Evolutionary conservation across 192 early-diverging fungal genomes (phyloP).

Genomic region (Polychytrium aggregatum): DNA sequence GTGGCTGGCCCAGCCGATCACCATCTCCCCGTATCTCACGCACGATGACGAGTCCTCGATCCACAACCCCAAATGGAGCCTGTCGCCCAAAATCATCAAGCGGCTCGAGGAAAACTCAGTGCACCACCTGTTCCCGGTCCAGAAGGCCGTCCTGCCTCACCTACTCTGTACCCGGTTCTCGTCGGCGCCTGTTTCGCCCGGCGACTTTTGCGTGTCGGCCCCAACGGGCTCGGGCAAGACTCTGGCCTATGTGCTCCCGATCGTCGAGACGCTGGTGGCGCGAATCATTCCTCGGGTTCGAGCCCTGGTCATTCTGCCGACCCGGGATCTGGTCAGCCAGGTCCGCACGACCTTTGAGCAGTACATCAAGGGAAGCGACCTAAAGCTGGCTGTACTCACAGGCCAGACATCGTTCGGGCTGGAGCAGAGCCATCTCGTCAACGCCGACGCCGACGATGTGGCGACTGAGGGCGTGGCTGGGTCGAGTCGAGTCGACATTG

Average conservation of each 20-base stretch:
- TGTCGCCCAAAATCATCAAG: slow-evolving; percentile 36
- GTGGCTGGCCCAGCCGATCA: slow-evolving; percentile 77
- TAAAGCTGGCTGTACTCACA: slow-evolving; percentile 62
- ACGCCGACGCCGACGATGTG: background rate
- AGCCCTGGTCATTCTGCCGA: slow-evolving; percentile 84
- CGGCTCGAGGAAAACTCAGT: slow-evolving; percentile 54
- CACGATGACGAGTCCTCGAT: slow-evolving; percentile 23
- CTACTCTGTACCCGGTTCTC: slow-evolving; percentile 54
- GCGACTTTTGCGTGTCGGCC: slow-evolving; percentile 88
- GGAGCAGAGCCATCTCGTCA: slow-evolving; percentile 42
- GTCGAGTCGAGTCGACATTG: slow-evolving; percentile 65
- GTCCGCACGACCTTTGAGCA: slow-evolving; percentile 77
- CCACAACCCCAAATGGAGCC: slow-evolving; percentile 34
- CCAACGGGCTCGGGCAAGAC: slow-evolving; percentile 97
- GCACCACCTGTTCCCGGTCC: slow-evolving; percentile 75
- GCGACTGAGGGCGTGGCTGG: slow-evolving; percentile 32
- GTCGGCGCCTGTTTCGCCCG: slow-evolving; percentile 56
- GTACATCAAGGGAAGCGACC: slow-evolving; percentile 61
- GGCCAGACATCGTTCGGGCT: slow-evolving; percentile 67
- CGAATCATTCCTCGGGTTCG: slow-evolving; percentile 71
- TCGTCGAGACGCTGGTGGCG: slow-evolving; percentile 67
- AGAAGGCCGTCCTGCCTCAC: slow-evolving; percentile 73
- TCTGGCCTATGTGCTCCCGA: slow-evolving; percentile 87
- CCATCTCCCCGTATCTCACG: slow-evolving; percentile 48
- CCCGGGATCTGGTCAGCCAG: slow-evolving; percentile 81